These are phyloP conservation scores for Penicillium brevicompactum DNA, from an alignment of 2,329 filamentous ascomycete genomes.

Conservation along the genomic window DNA sequence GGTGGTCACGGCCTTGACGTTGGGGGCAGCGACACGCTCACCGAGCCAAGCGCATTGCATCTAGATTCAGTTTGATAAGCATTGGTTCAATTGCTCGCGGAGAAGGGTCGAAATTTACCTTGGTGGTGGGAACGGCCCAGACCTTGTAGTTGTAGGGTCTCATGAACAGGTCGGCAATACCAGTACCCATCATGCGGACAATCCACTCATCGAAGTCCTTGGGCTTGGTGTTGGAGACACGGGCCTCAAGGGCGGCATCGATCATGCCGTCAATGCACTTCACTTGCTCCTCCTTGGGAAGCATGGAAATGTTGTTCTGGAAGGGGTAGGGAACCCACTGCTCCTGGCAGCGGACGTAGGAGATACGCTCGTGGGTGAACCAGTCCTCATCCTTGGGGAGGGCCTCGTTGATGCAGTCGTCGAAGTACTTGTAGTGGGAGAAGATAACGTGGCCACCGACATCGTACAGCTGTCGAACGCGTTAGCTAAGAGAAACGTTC, in stretches of 20 bases:
- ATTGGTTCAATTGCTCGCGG: neutral
- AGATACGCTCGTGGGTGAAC: constrained; percentile 98
- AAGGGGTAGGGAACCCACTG: constrained; percentile 99
- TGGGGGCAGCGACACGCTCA: constrained; percentile 95
- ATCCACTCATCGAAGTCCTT: constrained; percentile 99
- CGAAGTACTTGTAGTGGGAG: constrained; percentile 99
- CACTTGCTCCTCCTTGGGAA: constrained; percentile 96
- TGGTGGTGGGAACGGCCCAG: constrained; percentile 96
- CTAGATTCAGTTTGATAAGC: constrained; percentile 49
- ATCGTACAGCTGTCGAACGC: constrained; percentile 77
- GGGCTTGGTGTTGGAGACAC: constrained; percentile 87
- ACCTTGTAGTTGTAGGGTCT: constrained; percentile 99
- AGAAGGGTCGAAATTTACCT: constrained; percentile 59
- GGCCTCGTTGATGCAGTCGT: constrained; percentile 97
- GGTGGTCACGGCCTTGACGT: constrained; percentile 88
- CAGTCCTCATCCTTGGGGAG: constrained; percentile 92
- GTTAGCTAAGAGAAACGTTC: constrained; percentile 1
- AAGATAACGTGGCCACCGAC: constrained; percentile 98
- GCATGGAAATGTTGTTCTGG: constrained; percentile 99
- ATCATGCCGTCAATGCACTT: constrained; percentile 94
- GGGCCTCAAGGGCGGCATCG: constrained; percentile 84
- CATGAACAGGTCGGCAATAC: constrained; percentile 96
- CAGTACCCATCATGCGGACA: constrained; percentile 83
- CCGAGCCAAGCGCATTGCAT: constrained; percentile 99
- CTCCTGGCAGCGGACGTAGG: constrained; percentile 95